These are phyloP conservation scores for Cladophialophora chaetospira DNA, from an alignment of 2,329 filamentous ascomycete species.

Conservation along the genomic window DNA sequence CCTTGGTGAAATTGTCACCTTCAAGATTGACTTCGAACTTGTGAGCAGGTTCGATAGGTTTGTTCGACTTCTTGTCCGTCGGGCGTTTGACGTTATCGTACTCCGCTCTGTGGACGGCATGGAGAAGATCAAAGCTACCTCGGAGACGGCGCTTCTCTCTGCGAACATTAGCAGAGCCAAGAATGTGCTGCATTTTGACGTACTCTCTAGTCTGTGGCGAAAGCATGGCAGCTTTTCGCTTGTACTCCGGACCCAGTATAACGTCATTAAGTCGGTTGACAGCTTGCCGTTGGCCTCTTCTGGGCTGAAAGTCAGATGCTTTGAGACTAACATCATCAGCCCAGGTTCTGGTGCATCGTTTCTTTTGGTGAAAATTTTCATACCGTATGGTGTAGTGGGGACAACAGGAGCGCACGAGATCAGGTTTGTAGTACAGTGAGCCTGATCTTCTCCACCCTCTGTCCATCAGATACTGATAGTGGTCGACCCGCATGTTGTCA, in stretches of 20 bases:
- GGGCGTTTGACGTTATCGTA: conserved; percentile 48
- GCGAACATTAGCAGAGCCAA: conserved; percentile 8
- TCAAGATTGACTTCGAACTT: conserved; percentile 53
- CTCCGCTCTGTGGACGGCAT: conserved; percentile 48
- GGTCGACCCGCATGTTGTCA: conserved; percentile 45
- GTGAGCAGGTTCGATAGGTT: conserved; percentile 51
- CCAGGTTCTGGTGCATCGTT: neutral
- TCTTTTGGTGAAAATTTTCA: conserved; percentile 6
- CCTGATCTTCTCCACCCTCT: conserved; percentile 54
- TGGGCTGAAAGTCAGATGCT: conserved; percentile 46
- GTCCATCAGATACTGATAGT: conserved; percentile 52
- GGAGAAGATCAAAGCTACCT: conserved; percentile 46
- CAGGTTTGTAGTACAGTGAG: conserved; percentile 53
- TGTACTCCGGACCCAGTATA: conserved; percentile 51
- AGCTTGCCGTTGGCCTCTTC: conserved; percentile 50
- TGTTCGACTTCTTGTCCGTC: conserved; percentile 46
- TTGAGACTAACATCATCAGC: conserved; percentile 41
- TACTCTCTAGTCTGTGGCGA: conserved; percentile 50
- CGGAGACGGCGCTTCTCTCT: conserved; percentile 49
- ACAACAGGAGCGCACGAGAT: conserved; percentile 77
- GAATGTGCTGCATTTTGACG: conserved; percentile 22
- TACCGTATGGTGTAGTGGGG: conserved; percentile 69
- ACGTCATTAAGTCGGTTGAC: conserved; percentile 53
- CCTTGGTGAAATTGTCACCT: conserved; percentile 48
- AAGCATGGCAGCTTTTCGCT: conserved; percentile 47